These are phyloP conservation scores for Tausonia pullulans DNA, from an alignment of 1,284 basidiomycete species.

Conservation along the genomic window DNA sequence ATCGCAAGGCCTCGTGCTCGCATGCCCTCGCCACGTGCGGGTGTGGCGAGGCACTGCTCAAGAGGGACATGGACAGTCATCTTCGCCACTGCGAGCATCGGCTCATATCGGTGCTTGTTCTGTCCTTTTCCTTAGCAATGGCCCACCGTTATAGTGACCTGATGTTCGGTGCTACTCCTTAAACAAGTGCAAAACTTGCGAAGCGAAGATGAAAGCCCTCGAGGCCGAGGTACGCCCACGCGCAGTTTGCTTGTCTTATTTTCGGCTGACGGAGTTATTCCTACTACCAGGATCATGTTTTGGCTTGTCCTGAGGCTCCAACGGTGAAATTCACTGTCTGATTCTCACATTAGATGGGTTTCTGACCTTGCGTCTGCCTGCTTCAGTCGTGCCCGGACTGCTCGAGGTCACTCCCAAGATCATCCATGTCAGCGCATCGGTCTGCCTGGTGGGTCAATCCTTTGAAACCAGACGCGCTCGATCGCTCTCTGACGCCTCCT, in stretches of 20 bases:
- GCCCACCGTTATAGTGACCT: too few species aligned
- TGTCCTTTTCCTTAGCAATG: too few species aligned
- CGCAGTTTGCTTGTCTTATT: not conserved
- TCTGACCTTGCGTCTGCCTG: too few species aligned
- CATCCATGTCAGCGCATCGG: not conserved
- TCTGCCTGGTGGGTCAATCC: slow-evolving; percentile 8
- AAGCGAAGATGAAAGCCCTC: slow-evolving; percentile 25
- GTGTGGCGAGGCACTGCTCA: slow-evolving; percentile 39
- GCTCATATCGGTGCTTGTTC: slow-evolving; percentile 13
- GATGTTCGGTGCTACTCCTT: too few species aligned
- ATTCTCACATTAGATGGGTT: too few species aligned
- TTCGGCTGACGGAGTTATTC: not conserved
- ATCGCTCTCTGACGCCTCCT: too few species aligned
- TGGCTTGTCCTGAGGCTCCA: not conserved
- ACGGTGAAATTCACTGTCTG: too few species aligned
- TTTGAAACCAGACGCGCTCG: too few species aligned
- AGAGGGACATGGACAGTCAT: slow-evolving; percentile 40
- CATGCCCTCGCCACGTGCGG: slow-evolving; percentile 48
- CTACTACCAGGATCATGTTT: not conserved
- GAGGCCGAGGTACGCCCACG: not conserved
- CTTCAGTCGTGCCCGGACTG: not conserved
- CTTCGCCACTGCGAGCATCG: slow-evolving; percentile 33
- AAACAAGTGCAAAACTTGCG: slow-evolving; percentile 14
- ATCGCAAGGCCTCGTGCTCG: slow-evolving; percentile 51
- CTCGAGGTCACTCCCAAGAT: not conserved